Conservation (phyloP, 306 rosid species). For the Sicyos edulis region DNA sequence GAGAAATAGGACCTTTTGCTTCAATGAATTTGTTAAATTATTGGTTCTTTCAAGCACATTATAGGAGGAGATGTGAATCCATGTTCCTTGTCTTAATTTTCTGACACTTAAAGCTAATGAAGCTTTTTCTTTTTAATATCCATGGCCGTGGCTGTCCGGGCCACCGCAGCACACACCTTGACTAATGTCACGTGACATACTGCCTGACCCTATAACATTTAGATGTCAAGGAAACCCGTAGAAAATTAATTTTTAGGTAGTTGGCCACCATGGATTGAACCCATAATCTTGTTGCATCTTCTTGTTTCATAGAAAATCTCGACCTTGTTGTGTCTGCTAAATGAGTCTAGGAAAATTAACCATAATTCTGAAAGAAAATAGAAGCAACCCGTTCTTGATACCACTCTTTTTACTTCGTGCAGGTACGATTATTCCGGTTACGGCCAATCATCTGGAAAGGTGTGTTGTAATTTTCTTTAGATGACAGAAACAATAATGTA, state of each 20-base stretch:
- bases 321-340: neutral
- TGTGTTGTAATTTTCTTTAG: constrained; percentile 30
- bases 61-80: neutral
- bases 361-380: too few relatives aligned
- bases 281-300: too few relatives aligned
- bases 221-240: too few relatives aligned
- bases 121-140: too few relatives aligned
- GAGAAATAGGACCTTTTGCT: neutral
- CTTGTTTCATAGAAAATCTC: neutral
- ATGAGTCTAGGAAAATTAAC: neutral
- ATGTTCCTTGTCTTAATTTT: neutral
- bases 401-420: constrained; percentile 20
- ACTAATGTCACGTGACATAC: too few relatives aligned
- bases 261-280: too few relatives aligned
- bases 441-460: constrained; percentile 71
- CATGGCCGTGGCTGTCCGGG: too few relatives aligned
- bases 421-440: constrained; percentile 77
- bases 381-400: constrained; percentile 20
- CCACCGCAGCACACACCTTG: too few relatives aligned
- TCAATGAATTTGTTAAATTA: neutral
- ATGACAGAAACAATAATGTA: neutral
- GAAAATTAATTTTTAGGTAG: too few relatives aligned
- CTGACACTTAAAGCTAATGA: neutral
- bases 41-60: constrained; percentile 5
- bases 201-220: too few relatives aligned